Percentiles rank a stretch among this genome's conserved stretches.
Evolutionary conservation across 805 yeast genomes (phyloP).

Genomic region (Wickerhamomyces queroliae): DNA sequence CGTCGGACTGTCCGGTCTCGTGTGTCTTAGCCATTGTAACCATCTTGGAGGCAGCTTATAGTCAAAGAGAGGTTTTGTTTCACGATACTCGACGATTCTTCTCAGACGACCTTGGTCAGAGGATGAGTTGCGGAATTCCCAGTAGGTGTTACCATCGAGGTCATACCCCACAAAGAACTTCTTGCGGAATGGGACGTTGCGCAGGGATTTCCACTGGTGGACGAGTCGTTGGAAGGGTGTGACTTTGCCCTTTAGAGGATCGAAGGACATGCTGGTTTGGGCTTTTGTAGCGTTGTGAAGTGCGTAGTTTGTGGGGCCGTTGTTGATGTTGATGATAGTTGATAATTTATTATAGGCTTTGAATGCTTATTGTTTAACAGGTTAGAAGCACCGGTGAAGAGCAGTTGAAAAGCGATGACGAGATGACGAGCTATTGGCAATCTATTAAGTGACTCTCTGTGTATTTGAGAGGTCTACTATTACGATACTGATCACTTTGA

Average conservation of each 20-base stretch:
- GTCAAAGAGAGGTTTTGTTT: constrained; percentile 40
- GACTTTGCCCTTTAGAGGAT: constrained; percentile 41
- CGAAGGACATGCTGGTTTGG: constrained; percentile 28
- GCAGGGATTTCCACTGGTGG: constrained; percentile 53
- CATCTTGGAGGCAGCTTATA: constrained; percentile 65
- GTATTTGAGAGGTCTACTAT: no score
- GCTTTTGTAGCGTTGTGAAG: not conserved
- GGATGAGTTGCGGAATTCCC: constrained; percentile 53
- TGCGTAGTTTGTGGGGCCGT: not conserved
- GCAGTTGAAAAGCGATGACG: no score
- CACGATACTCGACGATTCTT: constrained; percentile 55
- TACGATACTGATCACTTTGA: no score
- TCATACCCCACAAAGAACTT: constrained; percentile 66
- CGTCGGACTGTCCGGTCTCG: constrained; percentile 55
- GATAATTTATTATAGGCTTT: no score
- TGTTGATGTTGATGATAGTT: no score
- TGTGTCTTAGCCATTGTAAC: constrained; percentile 74
- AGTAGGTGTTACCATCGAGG: constrained; percentile 77
- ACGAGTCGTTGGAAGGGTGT: constrained; percentile 44
- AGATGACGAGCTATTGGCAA: no score
- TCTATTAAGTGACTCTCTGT: no score
- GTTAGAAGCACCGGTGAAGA: no score
- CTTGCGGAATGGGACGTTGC: constrained; percentile 63
- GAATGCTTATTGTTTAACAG: no score
- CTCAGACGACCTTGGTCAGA: constrained; percentile 28